Base-by-base conservation (phyloP, 2,329 filamentous ascomycete species). In the Aspergillus sp. region DNA sequence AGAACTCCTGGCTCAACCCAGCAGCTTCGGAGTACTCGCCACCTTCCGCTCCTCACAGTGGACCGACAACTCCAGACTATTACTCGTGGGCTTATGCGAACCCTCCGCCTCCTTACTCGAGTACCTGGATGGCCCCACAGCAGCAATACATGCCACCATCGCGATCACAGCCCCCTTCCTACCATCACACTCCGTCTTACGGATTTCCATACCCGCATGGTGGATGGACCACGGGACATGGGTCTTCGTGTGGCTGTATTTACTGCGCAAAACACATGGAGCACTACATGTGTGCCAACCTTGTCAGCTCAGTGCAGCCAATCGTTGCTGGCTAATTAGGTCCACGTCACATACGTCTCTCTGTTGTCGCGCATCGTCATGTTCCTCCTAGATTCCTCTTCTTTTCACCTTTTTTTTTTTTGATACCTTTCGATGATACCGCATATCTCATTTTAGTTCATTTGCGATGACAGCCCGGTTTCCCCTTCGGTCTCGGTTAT, bases 1-100 rank as follows among this genome's bases (percentile, higher is more conserved):
- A 84, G 76, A 84, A 78, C 68, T 80, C 84, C 66, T 82, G 81
- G 80, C 78, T 83, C 71, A 76, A 81, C 72, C 76, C 79, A 49
- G 75, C 78, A 62, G 75, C 79, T 52, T 82, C 79, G 50, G 82
- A 84, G 69, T 83, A 84, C 72, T 81, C 81, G 51, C 75, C 81
- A n/a, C 80, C 81, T 54, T 81, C 81, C 58, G 79, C 80, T 58
- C 78, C 79, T 23, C 80, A 83, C 71, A 81, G 77, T 64, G 77
- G 80, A 23, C 80, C 80, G 22, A 80, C 76, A 55, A 82, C 80
- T 7, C 80, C 80, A 5, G 79, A 81, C 64, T 82, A 82, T 66
- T 82, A 80, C 66, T 71, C 75, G 4, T 82, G 79, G 80, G 72
- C 72, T 6, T 81, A 80, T 64, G 69, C 72, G 6, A 79, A 80